A percentile compares a stretch with the other conserved stretches of the same genome.
phyloP scores from a whole-genome alignment of 2,329 filamentous ascomycete genomes.

The Dactylellina leptospora region DNA sequence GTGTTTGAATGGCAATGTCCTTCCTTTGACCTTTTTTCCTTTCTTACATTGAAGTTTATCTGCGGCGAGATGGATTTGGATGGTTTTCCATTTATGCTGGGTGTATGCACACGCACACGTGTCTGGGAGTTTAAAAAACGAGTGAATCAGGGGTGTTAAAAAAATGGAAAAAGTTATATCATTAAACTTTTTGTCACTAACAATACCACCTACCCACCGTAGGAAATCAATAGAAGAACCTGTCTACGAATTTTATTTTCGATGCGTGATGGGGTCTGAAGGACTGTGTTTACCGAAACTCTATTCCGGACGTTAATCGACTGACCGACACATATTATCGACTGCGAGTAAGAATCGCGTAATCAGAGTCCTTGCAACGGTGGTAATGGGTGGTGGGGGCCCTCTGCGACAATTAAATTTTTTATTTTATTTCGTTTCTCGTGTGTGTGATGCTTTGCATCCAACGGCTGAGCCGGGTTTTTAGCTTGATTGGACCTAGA shows the following conservation, averaged over 20 bases:
- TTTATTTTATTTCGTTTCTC: neutral
- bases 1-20: neutral
- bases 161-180: neutral
- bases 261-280: no score
- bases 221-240: no score
- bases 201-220: no score
- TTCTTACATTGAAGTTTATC: neutral
- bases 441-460: neutral
- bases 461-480: neutral
- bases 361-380: slow-evolving; percentile 19
- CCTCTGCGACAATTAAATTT: neutral
- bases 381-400: neutral
- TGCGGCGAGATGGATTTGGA: no score
- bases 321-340: neutral
- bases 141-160: slow-evolving; percentile 6
- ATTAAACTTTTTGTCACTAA: neutral
- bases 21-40: neutral
- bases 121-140: neutral
- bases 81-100: no score
- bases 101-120: neutral
- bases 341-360: slow-evolving; percentile 47
- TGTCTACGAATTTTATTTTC: no score
- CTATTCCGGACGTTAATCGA: neutral
- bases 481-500: slow-evolving; percentile 17
- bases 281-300: neutral